Conservation (phyloP, 192 early-diverging fungal species). For the Helicostylum pulchrum region DNA sequence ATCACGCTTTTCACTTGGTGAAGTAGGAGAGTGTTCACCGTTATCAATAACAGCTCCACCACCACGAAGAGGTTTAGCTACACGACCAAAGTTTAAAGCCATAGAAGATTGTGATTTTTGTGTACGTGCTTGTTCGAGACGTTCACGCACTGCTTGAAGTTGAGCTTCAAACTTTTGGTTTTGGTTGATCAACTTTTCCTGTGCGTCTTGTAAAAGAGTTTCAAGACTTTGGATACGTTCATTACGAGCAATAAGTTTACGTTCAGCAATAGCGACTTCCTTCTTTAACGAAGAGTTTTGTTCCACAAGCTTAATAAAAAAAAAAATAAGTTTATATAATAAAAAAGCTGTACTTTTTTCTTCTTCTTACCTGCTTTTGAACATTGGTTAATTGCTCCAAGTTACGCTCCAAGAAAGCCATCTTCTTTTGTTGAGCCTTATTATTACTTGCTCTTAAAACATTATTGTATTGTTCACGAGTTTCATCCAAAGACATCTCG, state of each 20-base stretch:
- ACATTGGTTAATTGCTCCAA: slow-evolving; percentile 94
- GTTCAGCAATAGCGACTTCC: slow-evolving; percentile 83
- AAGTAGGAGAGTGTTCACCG: slow-evolving; percentile 16
- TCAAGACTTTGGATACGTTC: slow-evolving; percentile 94
- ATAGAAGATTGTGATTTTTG: slow-evolving; percentile 38
- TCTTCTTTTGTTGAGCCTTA: slow-evolving; percentile 88
- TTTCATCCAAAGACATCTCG: slow-evolving; percentile 95
- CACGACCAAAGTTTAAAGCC: slow-evolving; percentile 44
- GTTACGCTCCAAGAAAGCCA: slow-evolving; percentile 97
- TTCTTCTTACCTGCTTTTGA: slow-evolving; percentile 69
- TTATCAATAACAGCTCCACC: slow-evolving; percentile 40
- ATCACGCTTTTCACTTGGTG: slow-evolving; percentile 30
- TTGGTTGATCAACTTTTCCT: slow-evolving; percentile 76
- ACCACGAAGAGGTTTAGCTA: slow-evolving; percentile 92
- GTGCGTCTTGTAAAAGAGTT: slow-evolving; percentile 73
- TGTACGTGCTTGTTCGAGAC: slow-evolving; percentile 74
- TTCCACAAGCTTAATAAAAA: slow-evolving; percentile 75
- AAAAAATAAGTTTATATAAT: neutral
- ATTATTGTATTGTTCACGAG: slow-evolving; percentile 88
- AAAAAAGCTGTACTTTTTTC: neutral
- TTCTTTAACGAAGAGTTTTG: slow-evolving; percentile 97
- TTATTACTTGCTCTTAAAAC: slow-evolving; percentile 81
- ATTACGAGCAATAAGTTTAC: slow-evolving; percentile 88
- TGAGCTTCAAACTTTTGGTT: slow-evolving; percentile 86
- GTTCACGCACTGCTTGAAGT: slow-evolving; percentile 69